These are phyloP conservation scores for Exophiala aquamarina DNA, from an alignment of 2,329 filamentous ascomycete genomes.

Conservation along the genomic window DNA sequence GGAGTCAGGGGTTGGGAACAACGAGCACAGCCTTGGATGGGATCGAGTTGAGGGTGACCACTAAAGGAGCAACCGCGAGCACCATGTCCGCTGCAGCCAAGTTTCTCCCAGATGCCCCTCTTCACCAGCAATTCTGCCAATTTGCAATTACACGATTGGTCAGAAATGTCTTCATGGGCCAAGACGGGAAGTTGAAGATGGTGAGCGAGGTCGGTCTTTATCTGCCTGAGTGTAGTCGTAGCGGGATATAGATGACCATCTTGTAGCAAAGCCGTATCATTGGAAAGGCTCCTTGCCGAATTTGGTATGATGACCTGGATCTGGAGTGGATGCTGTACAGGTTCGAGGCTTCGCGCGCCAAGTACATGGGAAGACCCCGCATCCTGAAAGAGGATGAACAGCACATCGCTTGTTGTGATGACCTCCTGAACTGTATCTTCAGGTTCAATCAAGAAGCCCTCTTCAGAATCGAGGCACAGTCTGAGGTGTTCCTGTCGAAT, in stretches of 20 bases:
- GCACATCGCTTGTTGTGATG: constrained; percentile 3
- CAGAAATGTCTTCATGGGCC: neutral
- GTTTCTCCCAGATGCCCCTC: constrained; percentile 7
- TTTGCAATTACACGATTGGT: constrained; percentile 9
- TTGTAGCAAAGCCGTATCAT: constrained; percentile 4
- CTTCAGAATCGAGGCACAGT: constrained; percentile 9
- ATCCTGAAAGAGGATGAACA: constrained; percentile 11
- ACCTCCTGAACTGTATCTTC: constrained; percentile 10
- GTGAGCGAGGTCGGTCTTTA: constrained; percentile 7
- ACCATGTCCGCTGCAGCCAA: constrained; percentile 3
- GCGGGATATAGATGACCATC: constrained; percentile 6
- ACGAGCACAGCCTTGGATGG: neutral
- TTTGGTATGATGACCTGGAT: constrained; percentile 10
- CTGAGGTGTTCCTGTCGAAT: constrained; percentile 7
- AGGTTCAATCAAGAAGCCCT: constrained; percentile 9
- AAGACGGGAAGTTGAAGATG: constrained; percentile 2
- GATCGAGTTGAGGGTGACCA: neutral
- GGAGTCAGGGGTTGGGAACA: constrained; percentile 5
- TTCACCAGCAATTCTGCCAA: constrained; percentile 9
- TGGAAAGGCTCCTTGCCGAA: constrained; percentile 2
- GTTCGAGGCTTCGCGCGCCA: too few relatives aligned
- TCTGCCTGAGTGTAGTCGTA: constrained; percentile 7
- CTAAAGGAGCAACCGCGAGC: neutral
- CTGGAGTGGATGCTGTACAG: neutral
- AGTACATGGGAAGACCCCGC: neutral